Conservation (phyloP, 805 yeast genomes). For the Grigorovia jiainica region DNA sequence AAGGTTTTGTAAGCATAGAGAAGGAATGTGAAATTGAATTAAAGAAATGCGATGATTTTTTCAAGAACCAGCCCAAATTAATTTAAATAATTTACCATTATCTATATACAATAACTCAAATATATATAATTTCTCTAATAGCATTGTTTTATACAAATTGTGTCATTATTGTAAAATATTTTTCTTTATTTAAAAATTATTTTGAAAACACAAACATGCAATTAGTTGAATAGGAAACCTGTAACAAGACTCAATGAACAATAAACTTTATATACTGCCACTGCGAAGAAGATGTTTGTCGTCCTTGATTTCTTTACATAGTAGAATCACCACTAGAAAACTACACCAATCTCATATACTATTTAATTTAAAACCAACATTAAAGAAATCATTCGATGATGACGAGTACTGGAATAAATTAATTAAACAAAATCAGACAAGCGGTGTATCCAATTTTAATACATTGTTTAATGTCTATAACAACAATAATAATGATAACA, state of each 20-base stretch:
- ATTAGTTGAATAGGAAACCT: too few species aligned
- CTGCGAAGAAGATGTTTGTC: background rate
- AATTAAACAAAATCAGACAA: constrained; percentile 27
- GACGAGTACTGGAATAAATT: constrained; percentile 45
- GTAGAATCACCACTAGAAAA: background rate
- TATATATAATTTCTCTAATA: too few species aligned
- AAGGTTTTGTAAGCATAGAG: constrained; percentile 50
- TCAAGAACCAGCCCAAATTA: constrained; percentile 42
- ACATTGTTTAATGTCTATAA: too few species aligned
- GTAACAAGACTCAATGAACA: too few species aligned
- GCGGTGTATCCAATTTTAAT: too few species aligned
- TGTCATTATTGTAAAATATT: too few species aligned
- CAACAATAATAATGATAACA: background rate
- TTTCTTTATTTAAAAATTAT: too few species aligned
- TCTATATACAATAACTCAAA: background rate
- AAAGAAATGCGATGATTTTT: constrained; percentile 31
- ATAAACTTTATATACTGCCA: too few species aligned
- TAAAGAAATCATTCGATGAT: constrained; percentile 49
- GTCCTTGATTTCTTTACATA: background rate
- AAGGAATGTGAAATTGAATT: constrained; percentile 55
- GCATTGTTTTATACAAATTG: too few species aligned
- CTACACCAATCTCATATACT: background rate
- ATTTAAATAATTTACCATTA: too few species aligned
- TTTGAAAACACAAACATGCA: too few species aligned
- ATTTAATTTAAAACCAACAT: background rate